Evolutionary conservation across 2,329 filamentous ascomycete species (phyloP), one percentile per base, ranked within the genome.

Genomic region (Nemania abortiva): DNA sequence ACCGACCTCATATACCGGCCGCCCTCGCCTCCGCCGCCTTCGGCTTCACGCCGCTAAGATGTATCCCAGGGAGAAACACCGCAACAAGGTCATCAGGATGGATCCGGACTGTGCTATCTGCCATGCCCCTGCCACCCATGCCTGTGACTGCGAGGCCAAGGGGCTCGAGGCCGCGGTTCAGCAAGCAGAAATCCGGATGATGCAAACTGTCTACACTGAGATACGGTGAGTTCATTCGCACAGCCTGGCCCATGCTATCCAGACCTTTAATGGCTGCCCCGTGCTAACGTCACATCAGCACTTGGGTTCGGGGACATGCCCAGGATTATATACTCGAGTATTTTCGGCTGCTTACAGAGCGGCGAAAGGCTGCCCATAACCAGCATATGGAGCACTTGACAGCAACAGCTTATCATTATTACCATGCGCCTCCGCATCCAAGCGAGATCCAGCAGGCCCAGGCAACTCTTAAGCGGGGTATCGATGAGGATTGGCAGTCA

Each of bases 401-500:
- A 52, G 81, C 83, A 24, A 84, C 87, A 63, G 85, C 88, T 65
- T 87, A 84, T 71, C 84, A 88, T 74, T 87, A 88, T 79, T 90
- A 88, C 76, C 82, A 86, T 70, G 80, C 84, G 1, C 84, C 84
- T 27, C 88, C 89, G 29, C 87, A 90, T 69, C 89, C 88, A 29
- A 84, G 81, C 71, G 87, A 93, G 76, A 86, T 94, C 61, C 83
- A 86, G 47, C 85, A 87, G 65, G 91, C 91, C 27, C 87, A 93
- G 75, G 84, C 85, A 18, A 85, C 86, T 57, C 84, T 93, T 69
- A 93, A 93, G 80, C 86, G 88, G 58, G 91, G 91, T 69, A 91
- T 94, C 75, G 91, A 94, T 75, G 90, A 92, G 70, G 92, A 94
- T 81, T 95, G 92, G 92, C 88, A 90, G 75, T 85, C 88, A 34